These are phyloP conservation scores for Picea engelmannii DNA, from an alignment of 83 land plant genomes.

Conservation along the genomic window DNA sequence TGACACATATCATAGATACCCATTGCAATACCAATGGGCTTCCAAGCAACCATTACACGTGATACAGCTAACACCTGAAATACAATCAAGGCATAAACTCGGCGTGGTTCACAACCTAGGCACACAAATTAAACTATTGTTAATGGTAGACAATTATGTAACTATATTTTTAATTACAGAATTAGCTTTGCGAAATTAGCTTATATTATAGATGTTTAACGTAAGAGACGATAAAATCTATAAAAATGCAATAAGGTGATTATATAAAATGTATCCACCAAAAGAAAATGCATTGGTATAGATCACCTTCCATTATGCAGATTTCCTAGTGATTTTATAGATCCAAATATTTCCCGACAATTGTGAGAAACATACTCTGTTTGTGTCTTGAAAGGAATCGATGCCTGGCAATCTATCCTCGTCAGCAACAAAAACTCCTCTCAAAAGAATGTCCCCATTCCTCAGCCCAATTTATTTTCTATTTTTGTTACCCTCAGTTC, in stretches of 20 bases:
- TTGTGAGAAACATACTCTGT: constrained; percentile 75
- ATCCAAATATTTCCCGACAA: constrained; percentile 84
- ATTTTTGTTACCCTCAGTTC: constrained; percentile 79
- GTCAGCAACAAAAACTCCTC: constrained; percentile 22
- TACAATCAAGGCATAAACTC: not conserved
- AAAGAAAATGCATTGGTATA: no score
- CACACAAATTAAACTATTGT: no score
- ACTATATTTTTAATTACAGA: not conserved
- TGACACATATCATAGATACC: constrained; percentile 43
- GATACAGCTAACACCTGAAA: constrained; percentile 87
- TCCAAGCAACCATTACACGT: constrained; percentile 96
- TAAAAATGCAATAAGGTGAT: no score
- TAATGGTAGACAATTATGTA: no score
- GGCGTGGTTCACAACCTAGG: not conserved
- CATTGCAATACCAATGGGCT: constrained; percentile 91
- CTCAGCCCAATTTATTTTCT: constrained; percentile 83
- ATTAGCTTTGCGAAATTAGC: not conserved
- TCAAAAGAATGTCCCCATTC: constrained; percentile 90
- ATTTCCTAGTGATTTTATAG: no score
- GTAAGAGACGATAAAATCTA: no score
- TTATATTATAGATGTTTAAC: not conserved
- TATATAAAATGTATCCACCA: no score
- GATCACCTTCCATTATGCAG: no score
- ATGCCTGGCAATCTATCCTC: no score
- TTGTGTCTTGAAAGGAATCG: constrained; percentile 39